Percentiles rank a stretch among this genome's conserved stretches.
These are phyloP conservation scores for Rhododendron ovatum DNA, from an alignment of 148 eudicot species.

Conservation along the genomic window DNA sequence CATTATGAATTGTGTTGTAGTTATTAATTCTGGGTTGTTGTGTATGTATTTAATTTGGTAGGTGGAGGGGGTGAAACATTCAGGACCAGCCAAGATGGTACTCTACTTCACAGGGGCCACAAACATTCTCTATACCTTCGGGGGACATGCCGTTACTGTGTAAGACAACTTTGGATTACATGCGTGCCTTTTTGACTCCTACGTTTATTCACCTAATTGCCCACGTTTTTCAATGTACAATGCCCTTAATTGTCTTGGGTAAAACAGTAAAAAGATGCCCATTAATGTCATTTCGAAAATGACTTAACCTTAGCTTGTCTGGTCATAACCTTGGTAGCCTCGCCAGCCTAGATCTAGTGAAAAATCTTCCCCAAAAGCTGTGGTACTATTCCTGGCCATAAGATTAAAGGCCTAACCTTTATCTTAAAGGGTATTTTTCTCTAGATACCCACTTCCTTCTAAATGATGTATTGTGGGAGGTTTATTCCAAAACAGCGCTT, in stretches of 20 bases:
- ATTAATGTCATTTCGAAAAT: conserved; percentile 14
- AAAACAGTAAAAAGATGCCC: background rate
- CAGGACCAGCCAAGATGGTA: conserved; percentile 78
- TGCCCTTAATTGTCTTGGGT: background rate
- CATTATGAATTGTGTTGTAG: background rate
- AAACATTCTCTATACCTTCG: conserved; percentile 93
- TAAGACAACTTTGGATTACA: conserved; percentile 41
- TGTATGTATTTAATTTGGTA: conserved; percentile 13
- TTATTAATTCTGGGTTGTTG: background rate
- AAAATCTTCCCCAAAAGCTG: background rate
- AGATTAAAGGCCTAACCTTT: conserved; percentile 1
- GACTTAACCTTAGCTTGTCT: conserved; percentile 23
- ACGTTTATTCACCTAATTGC: background rate
- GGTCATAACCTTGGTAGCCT: conserved; percentile 12
- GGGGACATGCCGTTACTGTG: conserved; percentile 99
- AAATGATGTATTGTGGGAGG: background rate
- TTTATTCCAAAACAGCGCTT: conserved; percentile 19
- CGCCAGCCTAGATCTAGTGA: conserved; percentile 4
- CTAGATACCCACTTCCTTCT: background rate
- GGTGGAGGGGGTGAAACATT: conserved; percentile 82
- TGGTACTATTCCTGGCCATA: conserved; percentile 13
- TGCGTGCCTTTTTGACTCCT: background rate
- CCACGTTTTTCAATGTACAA: background rate
- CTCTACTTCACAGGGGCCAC: conserved; percentile 94
- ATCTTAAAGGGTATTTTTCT: background rate